A percentile compares a stretch with the other conserved stretches of the same genome.
Evolutionary conservation across 306 rosid species (phyloP).

Genomic region (Prosopis cineraria): DNA sequence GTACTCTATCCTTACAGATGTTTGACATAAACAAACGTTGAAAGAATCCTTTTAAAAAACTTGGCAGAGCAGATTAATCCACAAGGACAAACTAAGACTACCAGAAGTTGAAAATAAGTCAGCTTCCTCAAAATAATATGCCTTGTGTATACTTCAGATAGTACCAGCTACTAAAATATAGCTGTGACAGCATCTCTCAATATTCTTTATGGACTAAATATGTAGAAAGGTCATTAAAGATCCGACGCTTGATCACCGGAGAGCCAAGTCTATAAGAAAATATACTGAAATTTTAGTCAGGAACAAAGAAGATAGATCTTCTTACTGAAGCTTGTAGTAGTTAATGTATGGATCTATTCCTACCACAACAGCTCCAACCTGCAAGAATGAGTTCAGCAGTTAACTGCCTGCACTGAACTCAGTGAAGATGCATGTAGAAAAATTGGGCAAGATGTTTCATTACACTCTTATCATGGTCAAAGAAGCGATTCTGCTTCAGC

Average conservation of each 20-base stretch:
- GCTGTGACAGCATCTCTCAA: background rate
- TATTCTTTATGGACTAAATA: conserved; percentile 7
- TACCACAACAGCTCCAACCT: conserved; percentile 99
- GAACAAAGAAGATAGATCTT: conserved; percentile 23
- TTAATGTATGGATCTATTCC: conserved; percentile 83
- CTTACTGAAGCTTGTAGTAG: conserved; percentile 98
- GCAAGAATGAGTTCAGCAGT: conserved; percentile 40
- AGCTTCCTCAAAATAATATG: conserved; percentile 10
- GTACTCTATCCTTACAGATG: conserved; percentile 3
- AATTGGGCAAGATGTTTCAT: conserved; percentile 45
- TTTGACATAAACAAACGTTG: conserved; percentile 15
- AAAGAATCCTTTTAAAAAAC: background rate
- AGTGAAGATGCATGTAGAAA: conserved; percentile 34
- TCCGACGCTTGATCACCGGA: conserved; percentile 21
- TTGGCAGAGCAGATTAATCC: background rate
- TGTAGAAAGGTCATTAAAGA: conserved; percentile 15
- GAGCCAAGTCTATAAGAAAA: conserved; percentile 19
- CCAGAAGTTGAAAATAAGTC: conserved; percentile 12
- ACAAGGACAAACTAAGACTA: conserved; percentile 14
- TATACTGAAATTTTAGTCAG: conserved; percentile 1
- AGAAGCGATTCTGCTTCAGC: conserved; percentile 50
- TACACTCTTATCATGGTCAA: conserved; percentile 93
- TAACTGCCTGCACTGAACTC: conserved; percentile 28
- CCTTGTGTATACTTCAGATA: conserved; percentile 14
- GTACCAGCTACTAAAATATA: conserved; percentile 17